These are phyloP conservation scores for Scutellaria baicalensis DNA, from an alignment of 257 asterid species.

Conservation along the genomic window DNA sequence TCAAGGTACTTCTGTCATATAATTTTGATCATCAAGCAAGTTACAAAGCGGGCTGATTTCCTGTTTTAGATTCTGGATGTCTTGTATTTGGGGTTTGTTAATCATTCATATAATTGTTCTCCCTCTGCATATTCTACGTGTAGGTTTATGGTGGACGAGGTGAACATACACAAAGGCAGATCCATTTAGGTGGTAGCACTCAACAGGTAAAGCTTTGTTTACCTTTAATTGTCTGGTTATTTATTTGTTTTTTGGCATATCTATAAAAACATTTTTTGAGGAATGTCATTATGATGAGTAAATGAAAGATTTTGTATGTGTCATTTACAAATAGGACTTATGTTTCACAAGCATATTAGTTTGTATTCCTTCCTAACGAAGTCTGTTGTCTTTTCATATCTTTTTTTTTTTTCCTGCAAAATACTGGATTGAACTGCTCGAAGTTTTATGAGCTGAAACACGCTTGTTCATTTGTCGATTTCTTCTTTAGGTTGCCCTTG, in stretches of 20 bases:
- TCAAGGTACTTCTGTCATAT: slow-evolving; percentile 44
- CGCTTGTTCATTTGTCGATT: not conserved
- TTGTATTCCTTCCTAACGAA: not conserved
- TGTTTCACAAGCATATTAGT: not conserved
- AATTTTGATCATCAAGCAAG: not conserved
- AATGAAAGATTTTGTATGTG: too few relatives aligned
- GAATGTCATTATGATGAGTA: not conserved
- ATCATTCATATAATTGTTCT: not conserved
- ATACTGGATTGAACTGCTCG: not conserved
- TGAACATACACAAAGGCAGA: slow-evolving; percentile 83
- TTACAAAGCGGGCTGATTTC: not conserved
- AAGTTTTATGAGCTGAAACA: not conserved
- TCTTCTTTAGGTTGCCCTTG: slow-evolving; percentile 53
- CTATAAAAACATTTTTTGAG: not conserved
- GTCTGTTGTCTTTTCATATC: not conserved
- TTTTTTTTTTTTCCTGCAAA: not conserved
- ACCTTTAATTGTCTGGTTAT: not conserved
- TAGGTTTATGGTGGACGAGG: slow-evolving; percentile 93
- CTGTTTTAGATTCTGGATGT: not conserved
- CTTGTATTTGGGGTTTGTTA: not conserved
- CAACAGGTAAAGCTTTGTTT: slow-evolving; percentile 53
- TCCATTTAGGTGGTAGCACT: slow-evolving; percentile 75
- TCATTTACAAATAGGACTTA: not conserved
- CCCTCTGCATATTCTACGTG: not conserved
- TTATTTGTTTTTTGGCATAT: not conserved